Evolutionary conservation across 1,139 yeast genomes (phyloP), one percentile per base, ranked within the genome.

Genomic region (Pichia norvegensis): DNA sequence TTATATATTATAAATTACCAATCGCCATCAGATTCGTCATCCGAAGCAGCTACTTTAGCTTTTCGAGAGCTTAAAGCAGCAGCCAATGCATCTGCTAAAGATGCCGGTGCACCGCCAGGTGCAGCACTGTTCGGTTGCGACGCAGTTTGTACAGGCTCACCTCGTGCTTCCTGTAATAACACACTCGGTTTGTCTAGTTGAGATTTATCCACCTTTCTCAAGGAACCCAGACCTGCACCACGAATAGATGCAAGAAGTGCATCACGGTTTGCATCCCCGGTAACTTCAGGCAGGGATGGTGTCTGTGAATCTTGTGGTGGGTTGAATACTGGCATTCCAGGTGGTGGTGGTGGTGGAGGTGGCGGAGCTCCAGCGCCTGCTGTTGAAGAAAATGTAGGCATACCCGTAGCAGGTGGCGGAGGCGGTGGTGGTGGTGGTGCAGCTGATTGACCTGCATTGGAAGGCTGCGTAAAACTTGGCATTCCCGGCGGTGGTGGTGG

Each of bases 241-340:
- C 95, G 74, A 55, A 90, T 92, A 0, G 97, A 86, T 0, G 95
- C 87, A 48, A 92, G 67, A 40, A 92, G 72, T 0, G 95, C 95
- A 63, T 85, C 95, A 57, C 95, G 72, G 0, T 80, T 80, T 1
- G 71, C 67, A 20, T 61, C 14, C 67, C 69, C 19, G 69, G 70
- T 19, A 73, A 70, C 65, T 31, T 55, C 49, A 3, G 59, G 45
- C 11, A 50, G 38, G 3, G 47, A 40, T 7, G 47, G 33, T 16
- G 37, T 8, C n/a, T 42, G 37, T n/a, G 43, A 40, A 19, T 38
- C 23, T 16, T 47, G 40, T 19, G 48, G 27, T 3, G 40, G 20
- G 59, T 64, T 41, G 8, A 36, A 41, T 22, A 38, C 42, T 13
- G 52, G 49, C 40, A 47, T 33, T 14, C 66, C 58, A 9, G 59